phyloP scores from a whole-genome alignment of 371 early-diverging fungal genomes.

The Syncephalis fuscata region DNA sequence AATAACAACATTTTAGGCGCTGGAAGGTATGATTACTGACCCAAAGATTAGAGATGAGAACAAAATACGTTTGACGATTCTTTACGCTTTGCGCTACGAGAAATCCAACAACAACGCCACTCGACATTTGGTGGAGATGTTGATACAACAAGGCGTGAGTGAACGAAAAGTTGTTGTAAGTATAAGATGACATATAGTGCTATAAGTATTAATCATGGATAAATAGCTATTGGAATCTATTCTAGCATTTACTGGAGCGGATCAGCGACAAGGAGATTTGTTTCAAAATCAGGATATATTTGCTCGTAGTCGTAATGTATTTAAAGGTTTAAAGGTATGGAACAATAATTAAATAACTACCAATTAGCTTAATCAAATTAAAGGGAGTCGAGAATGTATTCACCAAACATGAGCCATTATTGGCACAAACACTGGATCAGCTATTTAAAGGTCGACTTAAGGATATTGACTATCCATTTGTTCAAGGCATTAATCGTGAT shows the following conservation, averaged over 20 bases:
- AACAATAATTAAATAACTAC: too few species aligned
- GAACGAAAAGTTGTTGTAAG: conserved; percentile 53
- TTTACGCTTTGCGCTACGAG: conserved; percentile 87
- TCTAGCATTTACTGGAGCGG: conserved; percentile 59
- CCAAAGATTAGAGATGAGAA: conserved; percentile 45
- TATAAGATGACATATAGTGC: background rate
- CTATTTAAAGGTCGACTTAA: conserved; percentile 66
- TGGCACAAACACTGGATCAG: conserved; percentile 57
- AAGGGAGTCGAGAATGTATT: conserved; percentile 96
- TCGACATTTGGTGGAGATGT: conserved; percentile 37
- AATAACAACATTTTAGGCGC: conserved; percentile 13
- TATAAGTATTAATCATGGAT: too few species aligned
- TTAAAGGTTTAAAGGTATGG: conserved; percentile 66
- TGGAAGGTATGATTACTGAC: conserved; percentile 49
- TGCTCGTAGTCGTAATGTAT: conserved; percentile 57
- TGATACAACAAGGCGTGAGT: conserved; percentile 46
- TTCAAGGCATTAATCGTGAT: conserved; percentile 40
- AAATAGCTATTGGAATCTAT: conserved; percentile 45
- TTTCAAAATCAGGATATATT: conserved; percentile 72
- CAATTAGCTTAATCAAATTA: too few species aligned
- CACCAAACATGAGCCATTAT: conserved; percentile 83
- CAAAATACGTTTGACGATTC: conserved; percentile 60
- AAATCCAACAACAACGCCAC: conserved; percentile 50
- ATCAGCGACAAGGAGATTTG: conserved; percentile 74
- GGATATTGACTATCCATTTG: conserved; percentile 60